A percentile compares a stretch with the other conserved stretches of the same genome.
Evolutionary conservation across 768 basidiomycete genomes (phyloP).

Genomic region (Tulasnella sp.): DNA sequence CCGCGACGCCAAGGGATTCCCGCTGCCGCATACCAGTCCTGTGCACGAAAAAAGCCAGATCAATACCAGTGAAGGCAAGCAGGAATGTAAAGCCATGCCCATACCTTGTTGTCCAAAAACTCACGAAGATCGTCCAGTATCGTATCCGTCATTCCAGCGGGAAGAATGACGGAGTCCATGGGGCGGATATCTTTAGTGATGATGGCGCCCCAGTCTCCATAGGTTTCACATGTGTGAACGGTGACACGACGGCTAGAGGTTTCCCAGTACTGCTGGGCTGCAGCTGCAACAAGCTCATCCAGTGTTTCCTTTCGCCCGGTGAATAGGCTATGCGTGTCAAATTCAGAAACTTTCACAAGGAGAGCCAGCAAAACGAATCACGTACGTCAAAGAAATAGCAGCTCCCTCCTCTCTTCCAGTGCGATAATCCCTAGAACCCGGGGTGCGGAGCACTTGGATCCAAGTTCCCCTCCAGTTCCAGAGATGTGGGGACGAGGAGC

Average conservation of each 20-base stretch:
- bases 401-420: background rate
- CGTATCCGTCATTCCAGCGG: slow-evolving; percentile 84
- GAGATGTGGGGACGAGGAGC: background rate
- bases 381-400: background rate
- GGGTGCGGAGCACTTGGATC: background rate
- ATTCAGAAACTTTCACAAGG: background rate
- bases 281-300: background rate
- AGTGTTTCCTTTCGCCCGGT: background rate
- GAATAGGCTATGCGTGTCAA: background rate
- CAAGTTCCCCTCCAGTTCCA: background rate
- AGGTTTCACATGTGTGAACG: slow-evolving; percentile 76
- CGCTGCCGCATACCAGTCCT: slow-evolving; percentile 73
- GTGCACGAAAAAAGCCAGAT: background rate
- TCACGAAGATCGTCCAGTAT: slow-evolving; percentile 67
- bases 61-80: background rate
- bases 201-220: slow-evolving; percentile 63
- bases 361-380: background rate
- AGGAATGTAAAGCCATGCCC: background rate
- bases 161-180: slow-evolving; percentile 75
- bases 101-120: slow-evolving; percentile 29
- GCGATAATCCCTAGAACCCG: background rate
- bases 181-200: slow-evolving; percentile 84
- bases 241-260: slow-evolving; percentile 42
- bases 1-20: slow-evolving; percentile 86
- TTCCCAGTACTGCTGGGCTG: background rate